These are phyloP conservation scores for Drosera capensis DNA, from an alignment of 148 eudicot species.

Conservation along the genomic window DNA sequence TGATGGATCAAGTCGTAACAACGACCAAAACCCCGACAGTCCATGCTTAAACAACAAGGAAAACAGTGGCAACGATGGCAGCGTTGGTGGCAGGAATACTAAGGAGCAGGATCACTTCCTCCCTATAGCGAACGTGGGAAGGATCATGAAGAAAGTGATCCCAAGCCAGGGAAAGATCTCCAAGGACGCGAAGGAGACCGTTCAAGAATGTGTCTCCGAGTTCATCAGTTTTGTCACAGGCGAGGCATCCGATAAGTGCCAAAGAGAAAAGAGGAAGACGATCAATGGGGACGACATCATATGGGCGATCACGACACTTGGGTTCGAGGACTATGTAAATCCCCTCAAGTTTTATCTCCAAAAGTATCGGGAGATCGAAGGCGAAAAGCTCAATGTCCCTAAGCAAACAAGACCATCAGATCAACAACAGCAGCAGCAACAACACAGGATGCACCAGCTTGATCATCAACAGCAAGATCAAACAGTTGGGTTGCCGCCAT, in stretches of 20 bases:
- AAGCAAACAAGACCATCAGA: conserved; percentile 25
- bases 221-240: conserved; percentile 70
- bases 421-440: conserved; percentile 16
- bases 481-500: conserved; percentile 12
- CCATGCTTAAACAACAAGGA: conserved; percentile 16
- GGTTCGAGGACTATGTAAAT: conserved; percentile 54
- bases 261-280: conserved; percentile 64
- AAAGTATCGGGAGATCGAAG: conserved; percentile 51
- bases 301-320: conserved; percentile 60
- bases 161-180: conserved; percentile 51
- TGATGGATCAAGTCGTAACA: conserved; percentile 13
- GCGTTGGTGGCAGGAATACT: conserved; percentile 9
- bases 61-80: conserved; percentile 11
- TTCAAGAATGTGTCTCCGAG: conserved; percentile 72
- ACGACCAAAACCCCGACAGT: conserved; percentile 24
- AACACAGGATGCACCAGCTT: conserved; percentile 7
- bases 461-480: conserved; percentile 21
- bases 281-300: conserved; percentile 62
- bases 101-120: conserved; percentile 55
- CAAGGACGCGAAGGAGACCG: conserved; percentile 66
- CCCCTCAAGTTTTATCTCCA: conserved; percentile 43
- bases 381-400: conserved; percentile 45
- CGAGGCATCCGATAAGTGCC: conserved; percentile 70
- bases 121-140: conserved; percentile 62
- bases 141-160: conserved; percentile 66